Evolutionary conservation across 2,329 filamentous ascomycete genomes (phyloP).

Genomic region (Fusarium beomiforme): DNA sequence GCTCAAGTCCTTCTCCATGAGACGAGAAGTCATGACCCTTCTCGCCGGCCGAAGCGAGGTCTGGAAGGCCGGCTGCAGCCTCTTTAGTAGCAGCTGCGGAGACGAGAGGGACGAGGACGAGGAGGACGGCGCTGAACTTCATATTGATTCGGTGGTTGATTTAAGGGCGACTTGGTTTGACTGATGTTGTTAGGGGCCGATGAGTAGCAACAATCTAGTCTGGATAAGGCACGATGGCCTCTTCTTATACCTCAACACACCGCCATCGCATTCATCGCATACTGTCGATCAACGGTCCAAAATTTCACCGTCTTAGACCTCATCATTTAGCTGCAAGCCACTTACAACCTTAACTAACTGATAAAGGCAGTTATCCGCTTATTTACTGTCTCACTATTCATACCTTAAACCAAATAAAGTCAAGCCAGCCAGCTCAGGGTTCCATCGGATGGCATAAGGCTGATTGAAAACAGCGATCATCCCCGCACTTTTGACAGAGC

Average conservation of each 20-base stretch:
- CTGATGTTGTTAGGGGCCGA: background rate
- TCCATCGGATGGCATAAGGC: slow-evolving; percentile 11
- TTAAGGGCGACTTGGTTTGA: too few relatives aligned
- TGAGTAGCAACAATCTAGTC: fast-evolving
- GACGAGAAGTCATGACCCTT: slow-evolving; percentile 2
- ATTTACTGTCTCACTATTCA: background rate
- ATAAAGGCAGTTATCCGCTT: background rate
- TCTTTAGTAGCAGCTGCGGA: slow-evolving; percentile 6
- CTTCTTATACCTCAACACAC: slow-evolving; percentile 5
- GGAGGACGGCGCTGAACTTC: slow-evolving; percentile 8
- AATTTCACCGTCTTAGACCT: slow-evolving; percentile 3
- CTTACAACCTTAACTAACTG: background rate
- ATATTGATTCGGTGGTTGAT: background rate
- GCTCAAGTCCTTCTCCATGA: background rate
- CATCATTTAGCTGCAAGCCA: background rate
- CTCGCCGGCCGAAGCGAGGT: slow-evolving; percentile 7
- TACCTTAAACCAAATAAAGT: background rate
- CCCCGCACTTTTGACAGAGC: slow-evolving; percentile 5
- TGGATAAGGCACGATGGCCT: too few relatives aligned
- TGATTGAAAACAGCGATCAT: background rate
- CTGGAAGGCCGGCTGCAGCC: slow-evolving; percentile 10
- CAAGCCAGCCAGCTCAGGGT: background rate
- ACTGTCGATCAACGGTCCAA: background rate
- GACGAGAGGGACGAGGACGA: slow-evolving; percentile 14
- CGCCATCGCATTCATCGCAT: too few relatives aligned